Evolutionary conservation across 306 rosid genomes (phyloP).

Genomic region (Cucumis hystrix): DNA sequence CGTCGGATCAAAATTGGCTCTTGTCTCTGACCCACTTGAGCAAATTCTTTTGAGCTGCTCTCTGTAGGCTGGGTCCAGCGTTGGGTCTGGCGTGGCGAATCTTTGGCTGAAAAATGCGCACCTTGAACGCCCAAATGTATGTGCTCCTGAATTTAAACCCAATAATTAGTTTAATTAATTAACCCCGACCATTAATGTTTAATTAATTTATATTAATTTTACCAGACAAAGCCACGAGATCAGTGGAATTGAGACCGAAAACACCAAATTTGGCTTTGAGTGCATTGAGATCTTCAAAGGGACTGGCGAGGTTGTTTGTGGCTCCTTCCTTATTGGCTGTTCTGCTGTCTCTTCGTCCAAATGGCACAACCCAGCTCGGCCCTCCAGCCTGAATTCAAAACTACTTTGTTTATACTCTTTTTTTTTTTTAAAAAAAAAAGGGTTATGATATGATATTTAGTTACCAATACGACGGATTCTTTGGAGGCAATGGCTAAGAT

Average conservation of each 20-base stretch:
- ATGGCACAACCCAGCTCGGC: conserved; percentile 15
- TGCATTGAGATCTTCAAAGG: background rate
- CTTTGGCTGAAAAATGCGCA: conserved; percentile 10
- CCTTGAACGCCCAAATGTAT: conserved; percentile 32
- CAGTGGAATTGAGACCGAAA: conserved; percentile 17
- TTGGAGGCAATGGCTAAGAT: conserved; percentile 30
- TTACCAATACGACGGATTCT: conserved; percentile 17
- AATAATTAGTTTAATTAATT: no score
- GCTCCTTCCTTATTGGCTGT: conserved; percentile 17
- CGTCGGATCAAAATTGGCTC: conserved; percentile 16
- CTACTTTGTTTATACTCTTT: no score
- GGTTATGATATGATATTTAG: no score
- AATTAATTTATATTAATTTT: background rate
- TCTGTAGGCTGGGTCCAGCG: conserved; percentile 13
- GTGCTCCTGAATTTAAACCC: conserved; percentile 18
- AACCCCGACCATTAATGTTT: no score
- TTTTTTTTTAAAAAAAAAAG: no score
- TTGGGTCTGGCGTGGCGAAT: conserved; percentile 23
- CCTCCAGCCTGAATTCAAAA: conserved; percentile 13
- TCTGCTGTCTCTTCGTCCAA: conserved; percentile 26
- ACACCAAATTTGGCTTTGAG: conserved; percentile 4
- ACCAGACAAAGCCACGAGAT: conserved; percentile 25
- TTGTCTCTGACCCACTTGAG: background rate
- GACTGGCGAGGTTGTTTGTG: conserved; percentile 9
- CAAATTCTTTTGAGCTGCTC: conserved; percentile 18